Percentiles rank a stretch among this genome's conserved stretches.
These are phyloP conservation scores for Globomyces sp. DNA, from an alignment of 371 early-diverging fungal species.

Conservation along the genomic window DNA sequence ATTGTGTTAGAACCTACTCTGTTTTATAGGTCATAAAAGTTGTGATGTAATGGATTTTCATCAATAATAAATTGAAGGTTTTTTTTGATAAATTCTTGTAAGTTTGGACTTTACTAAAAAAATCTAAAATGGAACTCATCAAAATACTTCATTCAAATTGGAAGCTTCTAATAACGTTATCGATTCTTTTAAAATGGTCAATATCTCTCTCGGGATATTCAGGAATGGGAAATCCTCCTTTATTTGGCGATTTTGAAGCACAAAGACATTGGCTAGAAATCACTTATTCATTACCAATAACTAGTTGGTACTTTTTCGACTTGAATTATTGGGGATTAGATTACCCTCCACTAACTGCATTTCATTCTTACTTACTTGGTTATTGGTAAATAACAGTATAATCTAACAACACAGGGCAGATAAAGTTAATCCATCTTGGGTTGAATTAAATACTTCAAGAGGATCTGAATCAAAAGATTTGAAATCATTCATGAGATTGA, in stretches of 20 bases:
- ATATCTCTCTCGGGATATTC: slow-evolving; percentile 77
- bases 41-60: no score
- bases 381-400: not conserved
- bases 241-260: slow-evolving; percentile 95
- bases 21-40: no score
- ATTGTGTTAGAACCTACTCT: not conserved
- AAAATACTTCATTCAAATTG: slow-evolving; percentile 2
- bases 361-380: slow-evolving; percentile 85
- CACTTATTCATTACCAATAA: slow-evolving; percentile 71
- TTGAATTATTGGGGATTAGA: slow-evolving; percentile 92
- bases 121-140: not conserved
- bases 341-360: slow-evolving; percentile 95
- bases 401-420: slow-evolving; percentile 55
- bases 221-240: slow-evolving; percentile 68
- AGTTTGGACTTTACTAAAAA: no score
- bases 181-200: slow-evolving; percentile 67
- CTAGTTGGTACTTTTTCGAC: slow-evolving; percentile 86
- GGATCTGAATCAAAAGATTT: slow-evolving; percentile 71
- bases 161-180: slow-evolving; percentile 42
- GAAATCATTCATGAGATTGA: slow-evolving; percentile 86
- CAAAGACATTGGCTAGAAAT: slow-evolving; percentile 98
- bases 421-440: slow-evolving; percentile 76
- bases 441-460: slow-evolving; percentile 79
- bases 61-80: no score
- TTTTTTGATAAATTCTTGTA: no score